These are phyloP conservation scores for Fusarium udum DNA, from an alignment of 2,329 filamentous ascomycete species.

Conservation along the genomic window DNA sequence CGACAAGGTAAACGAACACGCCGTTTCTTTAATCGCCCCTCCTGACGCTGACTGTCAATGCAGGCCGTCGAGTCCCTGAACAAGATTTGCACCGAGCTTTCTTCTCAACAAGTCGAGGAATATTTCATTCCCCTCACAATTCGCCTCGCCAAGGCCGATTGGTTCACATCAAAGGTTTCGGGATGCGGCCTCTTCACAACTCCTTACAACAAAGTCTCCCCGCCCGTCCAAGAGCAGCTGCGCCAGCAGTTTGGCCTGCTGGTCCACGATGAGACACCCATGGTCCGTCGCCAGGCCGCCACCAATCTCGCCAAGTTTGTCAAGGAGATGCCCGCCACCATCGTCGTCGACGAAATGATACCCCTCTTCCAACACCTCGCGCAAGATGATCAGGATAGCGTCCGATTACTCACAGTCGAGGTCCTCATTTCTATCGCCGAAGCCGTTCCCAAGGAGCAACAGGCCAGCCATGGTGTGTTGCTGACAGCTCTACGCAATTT, in stretches of 20 bases:
- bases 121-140: slow-evolving; percentile 96
- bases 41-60: slow-evolving; percentile 7
- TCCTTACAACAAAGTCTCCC: slow-evolving; percentile 90
- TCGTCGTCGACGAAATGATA: slow-evolving; percentile 99
- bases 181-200: slow-evolving; percentile 94
- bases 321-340: slow-evolving; percentile 90
- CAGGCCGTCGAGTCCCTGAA: slow-evolving; percentile 98
- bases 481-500: slow-evolving; percentile 89
- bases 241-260: slow-evolving; percentile 91
- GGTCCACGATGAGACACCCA: slow-evolving; percentile 98
- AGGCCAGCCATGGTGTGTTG: slow-evolving; percentile 93
- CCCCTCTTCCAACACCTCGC: slow-evolving; percentile 97
- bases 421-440: slow-evolving; percentile 96
- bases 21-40: not conserved
- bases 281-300: slow-evolving; percentile 96
- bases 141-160: slow-evolving; percentile 97
- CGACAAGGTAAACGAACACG: slow-evolving; percentile 78
- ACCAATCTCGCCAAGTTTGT: slow-evolving; percentile 98
- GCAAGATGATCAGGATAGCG: slow-evolving; percentile 96
- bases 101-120: slow-evolving; percentile 92
- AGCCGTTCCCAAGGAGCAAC: slow-evolving; percentile 97
- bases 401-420: slow-evolving; percentile 93
- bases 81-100: slow-evolving; percentile 96
- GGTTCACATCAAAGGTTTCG: slow-evolving; percentile 99
- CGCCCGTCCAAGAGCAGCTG: slow-evolving; percentile 88